phyloP scores from a whole-genome alignment of 2,329 filamentous ascomycete genomes.

The Hysterium pulicare region DNA sequence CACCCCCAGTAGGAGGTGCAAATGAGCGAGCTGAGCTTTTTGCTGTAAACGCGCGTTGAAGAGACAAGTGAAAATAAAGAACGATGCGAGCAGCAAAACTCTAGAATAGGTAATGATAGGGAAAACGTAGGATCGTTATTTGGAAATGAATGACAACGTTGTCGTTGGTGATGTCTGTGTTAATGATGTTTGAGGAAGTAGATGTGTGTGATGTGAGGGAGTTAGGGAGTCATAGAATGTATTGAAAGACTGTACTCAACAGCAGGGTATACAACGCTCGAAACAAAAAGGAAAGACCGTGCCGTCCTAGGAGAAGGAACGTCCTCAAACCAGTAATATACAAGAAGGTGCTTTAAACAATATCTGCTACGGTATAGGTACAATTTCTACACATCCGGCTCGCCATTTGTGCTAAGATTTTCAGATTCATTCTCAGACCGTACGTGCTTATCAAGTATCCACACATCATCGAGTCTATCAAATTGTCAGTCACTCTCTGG shows the following conservation, averaged over 20 bases:
- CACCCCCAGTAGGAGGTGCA: constrained; percentile 22
- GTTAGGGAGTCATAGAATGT: background rate
- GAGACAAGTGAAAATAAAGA: background rate
- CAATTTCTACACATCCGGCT: constrained; percentile 5
- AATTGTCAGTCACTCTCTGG: constrained; percentile 6
- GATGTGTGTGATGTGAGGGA: background rate
- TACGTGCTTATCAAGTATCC: constrained; percentile 51
- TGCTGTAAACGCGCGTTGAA: too few relatives aligned
- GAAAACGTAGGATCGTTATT: too few relatives aligned
- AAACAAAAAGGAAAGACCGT: constrained; percentile 6
- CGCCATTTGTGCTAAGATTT: constrained; percentile 16
- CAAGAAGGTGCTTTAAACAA: constrained; percentile 13
- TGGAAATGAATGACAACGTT: background rate
- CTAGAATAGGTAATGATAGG: background rate
- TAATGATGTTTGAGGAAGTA: background rate
- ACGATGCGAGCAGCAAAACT: background rate
- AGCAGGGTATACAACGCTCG: constrained; percentile 15
- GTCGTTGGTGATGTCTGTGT: background rate
- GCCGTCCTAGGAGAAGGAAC: background rate
- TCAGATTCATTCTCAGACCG: constrained; percentile 21
- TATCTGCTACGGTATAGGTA: constrained; percentile 4
- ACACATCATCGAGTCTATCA: constrained; percentile 62
- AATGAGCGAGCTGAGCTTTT: too few relatives aligned
- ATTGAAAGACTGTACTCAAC: background rate
- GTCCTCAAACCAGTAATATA: constrained; percentile 8